These are phyloP conservation scores for Boletus tomentosulus DNA, from an alignment of 768 basidiomycete genomes.

Conservation along the genomic window DNA sequence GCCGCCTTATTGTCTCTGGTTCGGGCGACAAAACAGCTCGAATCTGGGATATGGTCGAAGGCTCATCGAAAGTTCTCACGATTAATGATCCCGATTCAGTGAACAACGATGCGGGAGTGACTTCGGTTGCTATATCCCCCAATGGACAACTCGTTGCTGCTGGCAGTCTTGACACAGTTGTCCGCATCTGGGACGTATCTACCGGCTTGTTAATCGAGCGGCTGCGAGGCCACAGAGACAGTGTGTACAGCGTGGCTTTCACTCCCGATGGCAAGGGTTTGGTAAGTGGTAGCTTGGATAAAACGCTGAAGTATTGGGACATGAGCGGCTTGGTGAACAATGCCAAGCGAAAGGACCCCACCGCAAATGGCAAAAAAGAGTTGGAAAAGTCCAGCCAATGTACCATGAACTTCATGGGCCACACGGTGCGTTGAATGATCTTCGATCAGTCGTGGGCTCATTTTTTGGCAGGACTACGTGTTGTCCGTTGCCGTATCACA, in stretches of 20 bases:
- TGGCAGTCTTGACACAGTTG: slow-evolving; percentile 70
- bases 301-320: slow-evolving; percentile 87
- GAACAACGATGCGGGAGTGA: slow-evolving; percentile 62
- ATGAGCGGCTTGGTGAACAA: slow-evolving; percentile 38
- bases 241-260: slow-evolving; percentile 88
- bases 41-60: slow-evolving; percentile 58
- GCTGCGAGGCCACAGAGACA: slow-evolving; percentile 75
- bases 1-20: slow-evolving; percentile 82
- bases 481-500: slow-evolving; percentile 78
- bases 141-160: slow-evolving; percentile 64
- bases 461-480: slow-evolving; percentile 55
- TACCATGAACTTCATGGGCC: slow-evolving; percentile 84
- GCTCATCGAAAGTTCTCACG: slow-evolving; percentile 32
- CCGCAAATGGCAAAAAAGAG: slow-evolving; percentile 45
- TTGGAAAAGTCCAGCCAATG: slow-evolving; percentile 52
- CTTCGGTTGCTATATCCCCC: slow-evolving; percentile 75
- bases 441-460: neutral
- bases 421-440: slow-evolving; percentile 55
- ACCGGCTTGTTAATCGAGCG: slow-evolving; percentile 66
- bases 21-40: slow-evolving; percentile 74
- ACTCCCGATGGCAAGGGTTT: slow-evolving; percentile 86
- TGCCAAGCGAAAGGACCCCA: slow-evolving; percentile 31
- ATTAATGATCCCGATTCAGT: slow-evolving; percentile 49
- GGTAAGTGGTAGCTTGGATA: slow-evolving; percentile 88
- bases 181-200: slow-evolving; percentile 75